Percentiles rank a stretch among this genome's conserved stretches.
Evolutionary conservation across 78 protist species (phyloP).

Genomic region (Thecamonas trahens): DNA sequence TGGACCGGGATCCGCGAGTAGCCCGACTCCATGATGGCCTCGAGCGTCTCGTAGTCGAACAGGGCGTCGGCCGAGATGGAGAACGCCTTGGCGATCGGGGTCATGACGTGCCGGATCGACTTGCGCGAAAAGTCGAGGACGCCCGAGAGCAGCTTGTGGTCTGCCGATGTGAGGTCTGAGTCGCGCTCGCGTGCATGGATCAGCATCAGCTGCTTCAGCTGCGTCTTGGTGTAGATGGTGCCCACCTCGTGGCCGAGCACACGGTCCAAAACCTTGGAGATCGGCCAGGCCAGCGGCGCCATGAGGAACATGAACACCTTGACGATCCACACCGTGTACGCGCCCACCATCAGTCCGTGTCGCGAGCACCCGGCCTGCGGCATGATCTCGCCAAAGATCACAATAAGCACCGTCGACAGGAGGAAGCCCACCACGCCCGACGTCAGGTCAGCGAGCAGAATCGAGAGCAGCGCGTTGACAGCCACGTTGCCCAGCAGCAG

Average conservation of each 20-base stretch:
- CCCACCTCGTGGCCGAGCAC: slow-evolving; percentile 78
- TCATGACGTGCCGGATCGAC: slow-evolving; percentile 57
- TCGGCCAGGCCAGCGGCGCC: slow-evolving; percentile 64
- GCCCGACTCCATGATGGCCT: slow-evolving; percentile 53
- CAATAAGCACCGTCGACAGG: slow-evolving; percentile 56
- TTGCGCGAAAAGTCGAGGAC: slow-evolving; percentile 63
- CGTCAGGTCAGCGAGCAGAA: slow-evolving; percentile 62
- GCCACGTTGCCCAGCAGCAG: slow-evolving; percentile 86
- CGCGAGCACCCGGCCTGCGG: slow-evolving; percentile 77
- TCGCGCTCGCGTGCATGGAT: slow-evolving; percentile 47
- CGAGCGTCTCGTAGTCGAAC: slow-evolving; percentile 42
- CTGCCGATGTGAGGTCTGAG: slow-evolving; percentile 43
- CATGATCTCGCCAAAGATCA: slow-evolving; percentile 83
- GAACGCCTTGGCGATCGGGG: slow-evolving; percentile 58
- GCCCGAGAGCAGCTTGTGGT: slow-evolving; percentile 48
- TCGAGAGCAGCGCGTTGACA: slow-evolving; percentile 74
- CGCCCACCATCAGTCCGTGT: slow-evolving; percentile 66
- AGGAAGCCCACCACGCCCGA: slow-evolving; percentile 62
- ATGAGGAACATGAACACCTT: slow-evolving; percentile 39
- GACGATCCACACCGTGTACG: slow-evolving; percentile 43
- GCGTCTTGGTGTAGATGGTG: slow-evolving; percentile 51
- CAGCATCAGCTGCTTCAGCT: slow-evolving; percentile 57
- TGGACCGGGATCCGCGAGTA: slow-evolving; percentile 87
- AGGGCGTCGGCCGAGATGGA: slow-evolving; percentile 43
- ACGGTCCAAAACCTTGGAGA: slow-evolving; percentile 58